Base-by-base conservation (phyloP, 1,284 basidiomycete genomes). In the Leccinum solheimii region DNA sequence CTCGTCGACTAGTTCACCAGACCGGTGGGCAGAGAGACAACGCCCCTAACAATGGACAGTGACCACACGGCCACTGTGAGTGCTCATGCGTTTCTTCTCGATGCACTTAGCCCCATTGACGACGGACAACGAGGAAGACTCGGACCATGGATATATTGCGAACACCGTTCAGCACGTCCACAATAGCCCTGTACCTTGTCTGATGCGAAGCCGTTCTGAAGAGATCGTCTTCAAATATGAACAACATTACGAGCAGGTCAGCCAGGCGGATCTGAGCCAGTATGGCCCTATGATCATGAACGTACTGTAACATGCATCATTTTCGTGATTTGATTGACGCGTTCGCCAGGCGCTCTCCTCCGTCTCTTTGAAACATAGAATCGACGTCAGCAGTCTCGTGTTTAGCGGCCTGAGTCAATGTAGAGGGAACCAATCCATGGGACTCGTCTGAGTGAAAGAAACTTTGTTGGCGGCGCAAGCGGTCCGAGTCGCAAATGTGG, bases 1-100 rank as follows among this genome's bases (percentile, higher is more conserved):
- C 40, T 43, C n/a, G 16, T 43, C 40, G 40, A 43, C 40, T 19
- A 75, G 70, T 62, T 57, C 58, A 40, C 48, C 83, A 80, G 79
- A 85, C 86, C 10, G 87, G 87, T 16, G 87, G 87, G 3, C 77
- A 81, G 2, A 82, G 88, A 68, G 84, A 81, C 69, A 88, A 87
- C 65, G 72, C 79, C 21, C 82, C 84, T 30, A 73, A 85, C 62
- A 73, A 84, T 48, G 58, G 66, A 0, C 64, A 69, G 19, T 70
- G 62, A 38, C 73, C 76, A 9, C 62, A 45, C 30, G 30, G 76
- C n/a, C 19, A 11, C 19, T 70, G 78, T 82, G 61, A 67, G 77
- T 45, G 10, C 19, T 77, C 48, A 5, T 49, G 6, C 2, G 10
- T 34, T 45, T 40, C 26, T 13, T 19, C 1, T 57, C 16, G 30